A percentile compares a stretch with the other conserved stretches of the same genome.
These are phyloP conservation scores for Takakia lepidozioides DNA, from an alignment of 225 moss, liverwort and hornwort genomes.

Conservation along the genomic window DNA sequence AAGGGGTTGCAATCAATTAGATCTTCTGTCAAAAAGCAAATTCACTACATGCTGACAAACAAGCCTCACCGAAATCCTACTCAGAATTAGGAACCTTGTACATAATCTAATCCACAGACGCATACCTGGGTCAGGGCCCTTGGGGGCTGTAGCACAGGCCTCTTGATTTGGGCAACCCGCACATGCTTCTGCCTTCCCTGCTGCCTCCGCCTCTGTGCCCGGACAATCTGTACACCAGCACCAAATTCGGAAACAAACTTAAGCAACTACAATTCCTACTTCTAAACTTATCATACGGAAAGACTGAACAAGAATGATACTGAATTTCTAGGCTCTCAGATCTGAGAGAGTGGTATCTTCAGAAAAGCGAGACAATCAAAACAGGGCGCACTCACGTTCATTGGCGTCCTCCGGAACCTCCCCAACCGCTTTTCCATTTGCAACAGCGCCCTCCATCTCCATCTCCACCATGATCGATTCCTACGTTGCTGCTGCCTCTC, in stretches of 20 bases:
- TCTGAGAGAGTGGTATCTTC: not conserved
- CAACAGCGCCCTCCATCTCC: constrained; percentile 22
- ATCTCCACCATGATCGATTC: constrained; percentile 63
- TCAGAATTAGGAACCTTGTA: too few species aligned
- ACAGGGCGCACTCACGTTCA: constrained; percentile 37
- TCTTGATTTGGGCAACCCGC: constrained; percentile 95
- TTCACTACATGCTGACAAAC: not conserved
- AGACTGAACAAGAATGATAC: too few species aligned
- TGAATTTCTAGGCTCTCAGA: not conserved
- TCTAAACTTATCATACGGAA: not conserved
- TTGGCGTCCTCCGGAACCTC: constrained; percentile 83
- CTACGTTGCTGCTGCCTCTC: too few species aligned
- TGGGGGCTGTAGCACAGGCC: constrained; percentile 81
- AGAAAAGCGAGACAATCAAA: not conserved
- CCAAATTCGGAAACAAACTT: not conserved
- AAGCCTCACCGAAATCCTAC: too few species aligned
- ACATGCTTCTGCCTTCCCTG: constrained; percentile 86
- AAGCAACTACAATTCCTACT: not conserved
- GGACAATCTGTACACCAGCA: constrained; percentile 53
- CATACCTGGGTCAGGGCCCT: constrained; percentile 94
- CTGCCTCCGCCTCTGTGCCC: constrained; percentile 85
- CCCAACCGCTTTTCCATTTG: constrained; percentile 32
- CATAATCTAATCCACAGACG: not conserved
- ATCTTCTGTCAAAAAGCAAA: too few species aligned
- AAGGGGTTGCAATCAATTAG: too few species aligned